These are phyloP conservation scores for Coix lacrymajobi DNA, from an alignment of 176 grass and related monocot genomes.

Conservation along the genomic window DNA sequence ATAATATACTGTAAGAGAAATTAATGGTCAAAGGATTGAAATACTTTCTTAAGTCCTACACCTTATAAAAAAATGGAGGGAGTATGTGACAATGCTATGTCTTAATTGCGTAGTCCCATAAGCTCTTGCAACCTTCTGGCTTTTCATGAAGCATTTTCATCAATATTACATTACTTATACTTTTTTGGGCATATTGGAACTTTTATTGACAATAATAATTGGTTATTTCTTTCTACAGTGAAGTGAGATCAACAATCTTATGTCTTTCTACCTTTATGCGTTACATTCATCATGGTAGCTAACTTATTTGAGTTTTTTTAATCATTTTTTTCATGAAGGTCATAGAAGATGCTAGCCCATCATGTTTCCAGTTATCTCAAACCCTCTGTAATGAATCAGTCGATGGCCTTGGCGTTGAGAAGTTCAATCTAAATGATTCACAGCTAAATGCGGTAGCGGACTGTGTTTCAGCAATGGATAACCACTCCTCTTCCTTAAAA, in stretches of 20 bases:
- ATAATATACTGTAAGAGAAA: too few relatives aligned
- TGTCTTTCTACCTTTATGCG: background rate
- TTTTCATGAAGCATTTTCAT: background rate
- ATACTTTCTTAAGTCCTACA: too few relatives aligned
- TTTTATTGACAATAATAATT: background rate
- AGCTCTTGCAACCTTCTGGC: background rate
- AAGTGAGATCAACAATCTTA: background rate
- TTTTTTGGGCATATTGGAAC: background rate
- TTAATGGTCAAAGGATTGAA: too few relatives aligned
- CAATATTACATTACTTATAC: background rate
- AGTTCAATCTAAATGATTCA: conserved; percentile 39
- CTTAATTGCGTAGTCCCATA: background rate
- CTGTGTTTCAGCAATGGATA: conserved; percentile 27
- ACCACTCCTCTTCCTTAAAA: conserved; percentile 1
- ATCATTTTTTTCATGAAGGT: background rate
- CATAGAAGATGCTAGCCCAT: background rate
- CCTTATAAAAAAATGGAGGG: too few relatives aligned
- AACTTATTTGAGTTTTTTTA: background rate
- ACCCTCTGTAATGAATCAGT: background rate
- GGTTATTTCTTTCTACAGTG: background rate
- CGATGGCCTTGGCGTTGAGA: background rate
- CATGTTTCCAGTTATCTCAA: background rate
- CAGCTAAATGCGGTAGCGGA: conserved; percentile 31
- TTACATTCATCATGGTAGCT: background rate
- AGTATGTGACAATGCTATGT: background rate